phyloP scores from a whole-genome alignment of 2,329 filamentous ascomycete genomes.

The Nemania sp. region DNA sequence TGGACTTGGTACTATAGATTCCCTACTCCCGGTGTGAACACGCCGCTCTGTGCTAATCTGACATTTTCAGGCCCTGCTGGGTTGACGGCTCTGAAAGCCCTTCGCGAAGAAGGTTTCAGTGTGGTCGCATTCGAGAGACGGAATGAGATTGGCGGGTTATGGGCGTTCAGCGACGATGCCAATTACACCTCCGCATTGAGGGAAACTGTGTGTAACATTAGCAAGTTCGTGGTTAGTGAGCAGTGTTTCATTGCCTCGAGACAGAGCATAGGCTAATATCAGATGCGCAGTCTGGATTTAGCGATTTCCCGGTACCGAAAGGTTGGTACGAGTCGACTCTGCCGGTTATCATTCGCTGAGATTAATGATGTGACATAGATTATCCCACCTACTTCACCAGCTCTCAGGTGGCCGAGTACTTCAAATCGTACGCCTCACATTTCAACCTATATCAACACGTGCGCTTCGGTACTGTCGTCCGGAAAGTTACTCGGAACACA shows the following conservation, averaged over 20 bases:
- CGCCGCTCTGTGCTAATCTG: neutral
- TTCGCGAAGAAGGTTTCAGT: constrained; percentile 51
- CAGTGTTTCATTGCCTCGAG: neutral
- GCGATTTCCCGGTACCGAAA: constrained; percentile 30
- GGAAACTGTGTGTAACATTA: constrained; percentile 45
- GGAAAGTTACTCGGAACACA: constrained; percentile 24
- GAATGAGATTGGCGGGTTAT: constrained; percentile 48
- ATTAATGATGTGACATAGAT: constrained; percentile 12
- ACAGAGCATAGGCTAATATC: neutral
- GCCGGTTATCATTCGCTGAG: neutral
- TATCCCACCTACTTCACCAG: constrained; percentile 24
- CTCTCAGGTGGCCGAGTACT: constrained; percentile 23
- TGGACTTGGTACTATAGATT: constrained; percentile 7
- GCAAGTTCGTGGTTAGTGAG: constrained; percentile 34
- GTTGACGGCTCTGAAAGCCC: constrained; percentile 44
- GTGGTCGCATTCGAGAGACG: constrained; percentile 50
- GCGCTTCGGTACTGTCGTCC: constrained; percentile 28
- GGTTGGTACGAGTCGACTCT: constrained; percentile 14
- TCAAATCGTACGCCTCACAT: constrained; percentile 28
- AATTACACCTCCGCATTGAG: constrained; percentile 32
- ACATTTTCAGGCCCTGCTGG: constrained; percentile 1
- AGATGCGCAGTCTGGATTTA: constrained; percentile 28
- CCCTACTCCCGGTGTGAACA: neutral
- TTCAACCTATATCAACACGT: constrained; percentile 28
- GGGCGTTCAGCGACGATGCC: constrained; percentile 46